Evolutionary conservation across 768 basidiomycete genomes (phyloP).

Genomic region (Mycena latifolia): DNA sequence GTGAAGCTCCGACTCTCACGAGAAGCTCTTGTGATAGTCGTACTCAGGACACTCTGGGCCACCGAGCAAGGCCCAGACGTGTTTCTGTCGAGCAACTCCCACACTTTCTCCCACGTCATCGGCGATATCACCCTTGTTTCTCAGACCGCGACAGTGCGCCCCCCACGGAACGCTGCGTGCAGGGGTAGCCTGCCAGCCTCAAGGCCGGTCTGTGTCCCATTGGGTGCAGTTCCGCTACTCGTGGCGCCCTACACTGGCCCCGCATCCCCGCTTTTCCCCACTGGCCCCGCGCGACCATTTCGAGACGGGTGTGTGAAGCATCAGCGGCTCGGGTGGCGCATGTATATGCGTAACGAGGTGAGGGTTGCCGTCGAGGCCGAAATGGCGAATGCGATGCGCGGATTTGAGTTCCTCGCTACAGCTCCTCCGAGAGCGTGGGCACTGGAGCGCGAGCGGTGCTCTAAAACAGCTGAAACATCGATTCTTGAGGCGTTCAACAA

Average conservation of each 20-base stretch:
- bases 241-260: neutral
- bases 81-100: conserved; percentile 1
- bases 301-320: neutral
- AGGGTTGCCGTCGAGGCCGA: neutral
- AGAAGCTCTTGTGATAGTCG: neutral
- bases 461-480: neutral
- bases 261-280: neutral
- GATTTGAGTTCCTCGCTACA: neutral
- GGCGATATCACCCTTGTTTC: conserved; percentile 12
- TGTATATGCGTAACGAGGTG: neutral
- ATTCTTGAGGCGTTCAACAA: no score
- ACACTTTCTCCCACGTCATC: conserved; percentile 11
- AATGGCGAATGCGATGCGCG: neutral
- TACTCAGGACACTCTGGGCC: neutral
- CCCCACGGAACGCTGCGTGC: conserved; percentile 3
- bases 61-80: neutral
- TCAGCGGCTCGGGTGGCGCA: neutral
- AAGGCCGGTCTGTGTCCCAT: neutral
- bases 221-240: conserved; percentile 4
- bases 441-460: no score
- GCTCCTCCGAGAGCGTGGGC: no score
- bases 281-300: neutral
- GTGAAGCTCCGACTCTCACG: neutral
- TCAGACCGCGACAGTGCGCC: neutral
- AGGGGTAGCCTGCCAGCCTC: neutral